Base-by-base conservation (phyloP, 2,329 filamentous ascomycete species). In the Fusarium caatingaense region DNA sequence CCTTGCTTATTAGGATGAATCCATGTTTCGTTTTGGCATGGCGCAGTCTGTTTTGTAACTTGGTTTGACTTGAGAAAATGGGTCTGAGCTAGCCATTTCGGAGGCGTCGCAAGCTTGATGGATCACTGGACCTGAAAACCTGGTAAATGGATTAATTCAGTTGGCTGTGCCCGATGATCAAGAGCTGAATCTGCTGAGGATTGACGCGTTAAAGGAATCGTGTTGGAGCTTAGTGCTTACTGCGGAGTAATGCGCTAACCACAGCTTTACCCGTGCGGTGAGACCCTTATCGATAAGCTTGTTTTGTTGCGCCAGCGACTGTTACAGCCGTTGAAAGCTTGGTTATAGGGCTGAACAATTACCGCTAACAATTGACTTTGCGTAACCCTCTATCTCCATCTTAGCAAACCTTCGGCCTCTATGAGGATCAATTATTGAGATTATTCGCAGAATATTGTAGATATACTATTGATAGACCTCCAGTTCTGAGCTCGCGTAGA, bases 191-290 rank as follows among this genome's bases (percentile, higher is more conserved):
- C 16, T 46, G 16, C 13, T 16, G 20, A 40, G 21, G 32, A 28
- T 47, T 60, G 50, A 40, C 23, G 40, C 30, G 42, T 54, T 46
- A 4, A 23, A 41, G 32, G 40, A 59, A 15, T 25, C 37, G 40
- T 32, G 18, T 28, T 53, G 16, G 27, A 47, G 59, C 8, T 41
- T 66, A 66, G 63, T 48, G 63, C 63, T 66, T 59, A 66, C 45
- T 11, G 13, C 11, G 37, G 37, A 56, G 34, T 20, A 50, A 30
- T 21, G 34, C 49, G 7, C 32, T 53, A 53, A 53, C 42, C 44
- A 49, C 37, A 27, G 8, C 27, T 20, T 51, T 37, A 28, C 12
- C 20, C 16, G 27, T 58, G 28, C 18, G n/a, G 15, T 3, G n/a
- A 32, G 34, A 41, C 7, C 8, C 34, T 58, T 54, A 58, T 58